Evolutionary conservation across 768 basidiomycete genomes (phyloP), one percentile per base, ranked within the genome.

Genomic region (Phlegmacium glaucopus): DNA sequence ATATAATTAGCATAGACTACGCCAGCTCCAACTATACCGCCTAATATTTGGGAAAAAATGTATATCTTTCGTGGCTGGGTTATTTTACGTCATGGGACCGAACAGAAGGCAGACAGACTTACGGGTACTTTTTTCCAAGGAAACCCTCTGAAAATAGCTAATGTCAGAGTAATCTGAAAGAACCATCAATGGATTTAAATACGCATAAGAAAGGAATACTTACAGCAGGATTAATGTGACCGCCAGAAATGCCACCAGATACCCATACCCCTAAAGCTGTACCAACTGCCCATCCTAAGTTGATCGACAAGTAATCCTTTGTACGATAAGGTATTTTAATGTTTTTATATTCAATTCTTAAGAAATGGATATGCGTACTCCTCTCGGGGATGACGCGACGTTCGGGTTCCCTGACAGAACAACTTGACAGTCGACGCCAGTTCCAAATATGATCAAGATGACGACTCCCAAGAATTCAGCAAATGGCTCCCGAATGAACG

Each of bases 71-170:
- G 22, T 22, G 42, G 18, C 30, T 34, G 22, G 18, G 16, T 28
- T 9, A 28, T 17, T 10, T 9, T 35, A 36, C 16, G 42, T 27
- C 9, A 25, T 42, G n/a, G 37, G 22, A 39, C 0, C 18, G 11
- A 35, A 26, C 8, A 22, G 22, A 18, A 36, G 28, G 36, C 3
- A 30, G 22, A 28, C n/a, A 42, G 16, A 48, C 59, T 34, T 28
- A 59, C 73, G 0, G 90, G 90, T 0, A 90, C 90, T 61, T 91
- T 91, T 54, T 73, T 75, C 84, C 86, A 86, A 0, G 90, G 87
- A 64, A 92, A 90, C 39, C 74, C 75, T 52, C 89, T 80, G 62
- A 82, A 81, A 2, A 78, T 70, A 4, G 85, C 86, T 38, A 90
- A 58, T 11, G 80, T 74, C 42, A 92, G 64, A 13, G 90, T 92